Conservation (phyloP, 225 moss, liverwort and hornwort genomes). For the Lunularia cruciata region DNA sequence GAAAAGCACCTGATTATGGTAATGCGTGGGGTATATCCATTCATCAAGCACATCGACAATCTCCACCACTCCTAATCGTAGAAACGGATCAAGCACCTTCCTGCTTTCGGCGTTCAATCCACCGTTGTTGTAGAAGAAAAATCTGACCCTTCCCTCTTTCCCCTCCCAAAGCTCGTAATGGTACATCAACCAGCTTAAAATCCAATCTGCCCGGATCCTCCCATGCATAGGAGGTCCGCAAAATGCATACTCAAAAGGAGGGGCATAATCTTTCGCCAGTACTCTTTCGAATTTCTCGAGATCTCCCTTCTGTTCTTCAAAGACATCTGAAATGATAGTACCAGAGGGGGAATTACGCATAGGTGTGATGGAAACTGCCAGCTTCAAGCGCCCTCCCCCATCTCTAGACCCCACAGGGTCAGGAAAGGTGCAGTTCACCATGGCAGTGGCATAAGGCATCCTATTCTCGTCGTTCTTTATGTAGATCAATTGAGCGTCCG, state of each 20-base stretch:
- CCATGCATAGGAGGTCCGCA: conserved; percentile 60
- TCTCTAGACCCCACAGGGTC: conserved; percentile 37
- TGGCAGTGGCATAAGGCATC: conserved; percentile 44
- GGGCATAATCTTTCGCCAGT: conserved; percentile 9
- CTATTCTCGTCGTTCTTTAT: conserved; percentile 51
- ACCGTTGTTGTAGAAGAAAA: conserved; percentile 62
- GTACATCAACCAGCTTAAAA: conserved; percentile 55
- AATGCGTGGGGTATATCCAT: conserved; percentile 44
- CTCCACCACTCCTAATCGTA: conserved; percentile 43
- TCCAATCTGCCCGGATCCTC: conserved; percentile 41
- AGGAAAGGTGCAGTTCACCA: conserved; percentile 60
- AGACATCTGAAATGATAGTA: conserved; percentile 39
- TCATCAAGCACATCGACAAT: conserved; percentile 33
- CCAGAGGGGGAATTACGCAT: conserved; percentile 26
- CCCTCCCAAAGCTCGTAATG: conserved; percentile 54
- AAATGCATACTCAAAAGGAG: conserved; percentile 55
- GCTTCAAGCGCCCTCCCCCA: conserved; percentile 38
- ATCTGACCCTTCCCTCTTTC: conserved; percentile 53
- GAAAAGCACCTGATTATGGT: conserved; percentile 49
- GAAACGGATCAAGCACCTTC: conserved; percentile 41
- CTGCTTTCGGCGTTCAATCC: conserved; percentile 44
- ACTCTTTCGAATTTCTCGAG: conserved; percentile 21
- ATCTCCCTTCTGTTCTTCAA: conserved; percentile 40
- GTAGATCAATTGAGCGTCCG: conserved; percentile 34
- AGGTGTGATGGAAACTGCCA: conserved; percentile 46